A percentile compares a stretch with the other conserved stretches of the same genome.
These are phyloP conservation scores for Hortiboletus rubellus DNA, from an alignment of 1,284 basidiomycete species.

Conservation along the genomic window DNA sequence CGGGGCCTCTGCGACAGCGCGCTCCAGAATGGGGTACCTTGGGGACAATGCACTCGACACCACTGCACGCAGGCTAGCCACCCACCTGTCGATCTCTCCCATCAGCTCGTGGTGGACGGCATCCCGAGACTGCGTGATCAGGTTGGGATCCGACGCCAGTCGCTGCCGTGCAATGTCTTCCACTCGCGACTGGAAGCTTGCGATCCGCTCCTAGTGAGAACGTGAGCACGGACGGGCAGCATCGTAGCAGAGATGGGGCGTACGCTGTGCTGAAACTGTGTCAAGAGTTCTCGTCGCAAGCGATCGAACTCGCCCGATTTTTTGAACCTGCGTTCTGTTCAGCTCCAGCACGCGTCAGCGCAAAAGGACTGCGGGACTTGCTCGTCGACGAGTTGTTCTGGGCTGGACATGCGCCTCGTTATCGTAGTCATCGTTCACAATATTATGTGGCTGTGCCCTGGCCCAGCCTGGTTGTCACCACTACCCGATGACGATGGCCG, in stretches of 20 bases:
- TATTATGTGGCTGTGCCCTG: constrained; percentile 19
- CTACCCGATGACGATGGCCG: constrained; percentile 26
- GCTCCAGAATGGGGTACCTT: constrained; percentile 46
- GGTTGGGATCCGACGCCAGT: constrained; percentile 52
- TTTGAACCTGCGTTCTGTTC: constrained; percentile 56
- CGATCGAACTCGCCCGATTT: constrained; percentile 79
- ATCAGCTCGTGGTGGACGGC: constrained; percentile 58
- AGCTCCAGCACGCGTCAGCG: constrained; percentile 1
- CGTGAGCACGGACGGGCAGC: background rate
- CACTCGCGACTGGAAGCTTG: constrained; percentile 54
- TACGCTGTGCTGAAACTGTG: constrained; percentile 65
- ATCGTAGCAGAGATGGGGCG: constrained; percentile 24
- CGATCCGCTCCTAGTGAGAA: constrained; percentile 46
- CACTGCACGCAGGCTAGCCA: background rate
- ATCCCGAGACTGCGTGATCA: constrained; percentile 56
- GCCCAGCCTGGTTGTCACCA: background rate
- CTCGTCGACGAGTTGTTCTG: constrained; percentile 62
- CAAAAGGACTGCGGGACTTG: constrained; percentile 30
- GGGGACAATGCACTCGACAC: background rate
- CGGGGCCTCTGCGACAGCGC: constrained; percentile 56
- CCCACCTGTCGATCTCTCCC: constrained; percentile 70
- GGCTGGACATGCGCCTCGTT: constrained; percentile 43
- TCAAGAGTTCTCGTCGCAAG: constrained; percentile 62
- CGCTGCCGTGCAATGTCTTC: constrained; percentile 60
- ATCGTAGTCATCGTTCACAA: background rate